Evolutionary conservation across 2,329 filamentous ascomycete species (phyloP), one percentile per base, ranked within the genome.

Genomic region (Stachybotrys elegans): DNA sequence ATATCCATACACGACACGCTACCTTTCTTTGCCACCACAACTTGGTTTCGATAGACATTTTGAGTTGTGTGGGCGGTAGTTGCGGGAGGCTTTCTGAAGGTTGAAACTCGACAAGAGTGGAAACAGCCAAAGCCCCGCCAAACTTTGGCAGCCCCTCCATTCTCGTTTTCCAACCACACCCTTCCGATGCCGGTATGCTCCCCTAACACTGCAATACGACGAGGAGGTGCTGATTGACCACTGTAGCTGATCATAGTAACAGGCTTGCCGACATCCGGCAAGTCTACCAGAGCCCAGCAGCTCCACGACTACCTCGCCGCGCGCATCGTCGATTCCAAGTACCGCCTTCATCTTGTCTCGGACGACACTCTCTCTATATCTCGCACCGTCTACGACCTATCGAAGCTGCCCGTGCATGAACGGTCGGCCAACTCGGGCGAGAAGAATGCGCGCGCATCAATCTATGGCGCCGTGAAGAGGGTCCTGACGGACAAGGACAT

Each of bases 391-490:
- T 92, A 92, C 70, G 80, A 84, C 56, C 73, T 84, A 32, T 79
- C 77, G 3, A 62, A 64, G 17, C 66, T 81, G 19, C 74, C 75
- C 3, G 73, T 72, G 4, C 79, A 84, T 56, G 75, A 77, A 25
- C 80, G 85, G 48, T 85, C 84, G 21, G 86, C 86, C 46, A 86
- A 86, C 54, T 77, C 80, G 21, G 77, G 82, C 2, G 88, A 94
- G 60, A 94, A 94, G 63, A 85, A 92, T 66, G 88, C 87, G 2
- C 80, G 88, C 21, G 88, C 88, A 2, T 75, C 81, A 34, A 73
- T 88, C 44, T 88, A 86, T 61, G 88, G 78, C 48, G 86, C 88
- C 48, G 84, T 92, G 37, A 92, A 92, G 71, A 76, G 88, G 35
- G 76, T 83, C 40, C 73, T 94, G 22, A 81, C 78, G 48, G 77